Evolutionary conservation across 2,329 filamentous ascomycete genomes (phyloP).

Genomic region (Lasiodiplodia theobromae): DNA sequence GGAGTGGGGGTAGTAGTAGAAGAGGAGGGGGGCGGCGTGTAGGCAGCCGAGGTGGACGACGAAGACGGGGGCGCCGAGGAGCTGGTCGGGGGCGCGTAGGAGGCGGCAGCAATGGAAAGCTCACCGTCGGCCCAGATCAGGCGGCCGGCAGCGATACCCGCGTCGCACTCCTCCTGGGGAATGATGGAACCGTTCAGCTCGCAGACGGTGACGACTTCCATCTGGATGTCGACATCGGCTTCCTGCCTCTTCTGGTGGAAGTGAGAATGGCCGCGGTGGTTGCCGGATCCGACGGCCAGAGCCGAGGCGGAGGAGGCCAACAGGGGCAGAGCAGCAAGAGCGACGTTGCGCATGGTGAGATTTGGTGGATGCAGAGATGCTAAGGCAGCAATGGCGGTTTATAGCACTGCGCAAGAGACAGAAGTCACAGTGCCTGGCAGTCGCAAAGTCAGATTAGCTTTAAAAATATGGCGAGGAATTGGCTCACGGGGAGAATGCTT

Average conservation of each 20-base stretch:
- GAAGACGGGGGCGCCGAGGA: conserved; percentile 32
- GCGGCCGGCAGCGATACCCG: conserved; percentile 74
- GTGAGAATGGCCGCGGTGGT: conserved; percentile 21
- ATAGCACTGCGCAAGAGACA: conserved; percentile 4
- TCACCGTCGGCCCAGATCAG: conserved; percentile 62
- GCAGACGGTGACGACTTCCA: conserved; percentile 73
- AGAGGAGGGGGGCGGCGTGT: neutral
- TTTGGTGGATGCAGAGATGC: neutral
- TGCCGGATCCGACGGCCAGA: conserved; percentile 23
- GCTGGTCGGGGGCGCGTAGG: conserved; percentile 33
- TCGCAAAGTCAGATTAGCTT: conserved; percentile 14
- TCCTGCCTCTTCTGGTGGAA: conserved; percentile 20
- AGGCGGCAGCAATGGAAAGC: conserved; percentile 47
- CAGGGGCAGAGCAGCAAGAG: conserved; percentile 22
- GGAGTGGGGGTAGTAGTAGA: conserved; percentile 32
- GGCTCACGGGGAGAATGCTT: conserved; percentile 22
- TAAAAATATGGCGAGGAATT: neutral
- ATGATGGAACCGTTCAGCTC: conserved; percentile 71
- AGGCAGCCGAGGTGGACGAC: conserved; percentile 46
- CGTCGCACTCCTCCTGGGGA: conserved; percentile 68
- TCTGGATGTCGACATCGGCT: conserved; percentile 58
- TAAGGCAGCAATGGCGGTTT: conserved; percentile 10
- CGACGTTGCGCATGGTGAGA: conserved; percentile 24
- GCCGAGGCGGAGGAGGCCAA: conserved; percentile 23
- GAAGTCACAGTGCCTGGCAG: conserved; percentile 8